Percentiles rank a stretch among this genome's conserved stretches.
These are phyloP conservation scores for Saccharomycopsis sp. DNA, from an alignment of 805 yeast genomes.

Conservation along the genomic window DNA sequence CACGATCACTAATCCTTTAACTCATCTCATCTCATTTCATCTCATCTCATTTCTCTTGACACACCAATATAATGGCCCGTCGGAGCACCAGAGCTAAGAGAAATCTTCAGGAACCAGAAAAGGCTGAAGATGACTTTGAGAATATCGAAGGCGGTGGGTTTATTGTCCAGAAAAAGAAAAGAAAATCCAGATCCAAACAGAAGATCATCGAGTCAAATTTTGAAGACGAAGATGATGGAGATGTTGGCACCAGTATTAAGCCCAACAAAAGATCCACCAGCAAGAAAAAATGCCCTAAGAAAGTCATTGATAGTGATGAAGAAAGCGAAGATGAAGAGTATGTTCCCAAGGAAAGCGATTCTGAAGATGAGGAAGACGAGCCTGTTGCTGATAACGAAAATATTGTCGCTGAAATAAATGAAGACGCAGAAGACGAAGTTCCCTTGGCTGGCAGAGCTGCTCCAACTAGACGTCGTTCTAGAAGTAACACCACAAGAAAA, in stretches of 20 bases:
- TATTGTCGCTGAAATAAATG: conserved; percentile 24
- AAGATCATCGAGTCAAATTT: background rate
- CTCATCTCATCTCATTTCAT: too few relatives aligned
- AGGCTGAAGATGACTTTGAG: conserved; percentile 4
- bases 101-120: too few relatives aligned
- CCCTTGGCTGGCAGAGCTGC: conserved; percentile 19
- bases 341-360: conserved; percentile 24
- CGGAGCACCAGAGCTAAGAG: too few relatives aligned
- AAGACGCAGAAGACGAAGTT: conserved; percentile 29
- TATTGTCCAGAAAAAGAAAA: conserved; percentile 12
- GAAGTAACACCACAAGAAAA: conserved; percentile 21
- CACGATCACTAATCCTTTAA: too few relatives aligned
- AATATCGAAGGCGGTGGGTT: conserved; percentile 16
- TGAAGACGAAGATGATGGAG: conserved; percentile 20
- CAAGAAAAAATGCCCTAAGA: too few relatives aligned
- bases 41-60: too few relatives aligned
- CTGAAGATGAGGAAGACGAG: conserved; percentile 33
- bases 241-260: too few relatives aligned
- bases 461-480: conserved; percentile 18
- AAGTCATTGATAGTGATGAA: conserved; percentile 17
- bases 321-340: conserved; percentile 17
- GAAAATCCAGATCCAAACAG: background rate
- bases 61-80: too few relatives aligned
- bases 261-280: too few relatives aligned
- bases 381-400: conserved; percentile 10